phyloP scores from a whole-genome alignment of 2,329 filamentous ascomycete species.

The Penicillium sp. region DNA sequence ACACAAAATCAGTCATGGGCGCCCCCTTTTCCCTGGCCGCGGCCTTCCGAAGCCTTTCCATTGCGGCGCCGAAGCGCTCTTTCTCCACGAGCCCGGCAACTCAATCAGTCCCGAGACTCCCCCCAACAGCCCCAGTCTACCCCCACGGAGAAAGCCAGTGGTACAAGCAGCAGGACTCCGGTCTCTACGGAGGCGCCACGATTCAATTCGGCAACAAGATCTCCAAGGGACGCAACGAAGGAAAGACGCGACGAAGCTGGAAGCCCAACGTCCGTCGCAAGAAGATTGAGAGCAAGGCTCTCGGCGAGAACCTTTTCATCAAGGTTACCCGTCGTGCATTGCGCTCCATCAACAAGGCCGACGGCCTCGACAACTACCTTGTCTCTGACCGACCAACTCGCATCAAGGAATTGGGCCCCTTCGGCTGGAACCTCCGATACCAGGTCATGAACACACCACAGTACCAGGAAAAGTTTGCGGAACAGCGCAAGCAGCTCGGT shows the following conservation, averaged over 20 bases:
- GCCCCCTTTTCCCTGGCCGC: slow-evolving; percentile 38
- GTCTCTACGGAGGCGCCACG: slow-evolving; percentile 49
- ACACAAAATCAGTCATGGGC: slow-evolving; percentile 32
- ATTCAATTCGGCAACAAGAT: slow-evolving; percentile 55
- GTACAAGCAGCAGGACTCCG: slow-evolving; percentile 51
- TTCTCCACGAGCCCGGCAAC: slow-evolving; percentile 41
- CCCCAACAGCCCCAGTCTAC: slow-evolving; percentile 47
- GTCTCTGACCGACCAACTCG: slow-evolving; percentile 75
- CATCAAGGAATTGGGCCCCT: slow-evolving; percentile 82
- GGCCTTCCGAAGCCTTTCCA: slow-evolving; percentile 42
- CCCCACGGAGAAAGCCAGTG: slow-evolving; percentile 47
- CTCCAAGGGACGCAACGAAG: slow-evolving; percentile 51
- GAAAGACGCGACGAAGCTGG: slow-evolving; percentile 52
- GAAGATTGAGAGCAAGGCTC: slow-evolving; percentile 48
- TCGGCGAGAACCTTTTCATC: slow-evolving; percentile 46
- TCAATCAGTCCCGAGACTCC: slow-evolving; percentile 36
- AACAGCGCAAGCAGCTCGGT: slow-evolving; percentile 67
- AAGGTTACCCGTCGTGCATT: slow-evolving; percentile 50
- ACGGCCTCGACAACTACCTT: slow-evolving; percentile 89
- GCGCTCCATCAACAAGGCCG: slow-evolving; percentile 73
- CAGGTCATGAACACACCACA: slow-evolving; percentile 77
- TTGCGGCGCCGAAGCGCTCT: slow-evolving; percentile 38
- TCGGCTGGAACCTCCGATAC: slow-evolving; percentile 89
- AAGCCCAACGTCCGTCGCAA: slow-evolving; percentile 53
- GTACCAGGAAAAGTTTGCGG: slow-evolving; percentile 67